Evolutionary conservation across 306 rosid genomes (phyloP), one percentile per base, ranked within the genome.

Genomic region (Carpinus viminea): DNA sequence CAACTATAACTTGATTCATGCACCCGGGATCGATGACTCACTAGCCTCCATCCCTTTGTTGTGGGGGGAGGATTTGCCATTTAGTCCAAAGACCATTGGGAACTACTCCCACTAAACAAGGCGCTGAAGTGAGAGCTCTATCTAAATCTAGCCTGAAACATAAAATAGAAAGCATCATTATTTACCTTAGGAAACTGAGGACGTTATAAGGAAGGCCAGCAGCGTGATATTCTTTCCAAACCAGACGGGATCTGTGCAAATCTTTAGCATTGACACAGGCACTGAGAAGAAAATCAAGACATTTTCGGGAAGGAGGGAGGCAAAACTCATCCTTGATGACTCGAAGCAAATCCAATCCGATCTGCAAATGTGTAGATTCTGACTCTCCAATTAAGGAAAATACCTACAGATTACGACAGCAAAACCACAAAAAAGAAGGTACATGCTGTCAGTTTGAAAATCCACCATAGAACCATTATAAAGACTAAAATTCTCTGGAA

Each of bases 171-270:
- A 59, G 66, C 70, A 50, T 51, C 51, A 38, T 41, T 72, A 78
- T 82, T 66, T 28, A 92, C 98, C 95, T 88, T 73, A 94, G 31
- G 78, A 74, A 92, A 83, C 86, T 92, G 41, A 90, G 46, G 61
- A 86, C 79, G 53, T 85, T 81, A 53, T 80, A 79, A 74, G 93
- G 95, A 83, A 85, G 87, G 75, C 97, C 98, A 31, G 90, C 89
- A 47, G 77, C 76, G 77, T 86, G 70, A 84, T 87, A 94, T 78
- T 92, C 97, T 75, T 87, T 80, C 97, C 97, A 94, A 60, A 94
- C 79, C 66, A 85, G 73, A 57, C 61, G 78, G 68, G 84, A 54
- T 83, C 80, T 83, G 13, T 70, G 79, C 75, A 86, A 68, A 76
- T 87, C 89, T 75, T 74, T 90, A 80, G 89, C 86, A 51, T 76